These are phyloP conservation scores for Plasmodium reichenowi DNA, from an alignment of 169 alveolate species.

Conservation along the genomic window DNA sequence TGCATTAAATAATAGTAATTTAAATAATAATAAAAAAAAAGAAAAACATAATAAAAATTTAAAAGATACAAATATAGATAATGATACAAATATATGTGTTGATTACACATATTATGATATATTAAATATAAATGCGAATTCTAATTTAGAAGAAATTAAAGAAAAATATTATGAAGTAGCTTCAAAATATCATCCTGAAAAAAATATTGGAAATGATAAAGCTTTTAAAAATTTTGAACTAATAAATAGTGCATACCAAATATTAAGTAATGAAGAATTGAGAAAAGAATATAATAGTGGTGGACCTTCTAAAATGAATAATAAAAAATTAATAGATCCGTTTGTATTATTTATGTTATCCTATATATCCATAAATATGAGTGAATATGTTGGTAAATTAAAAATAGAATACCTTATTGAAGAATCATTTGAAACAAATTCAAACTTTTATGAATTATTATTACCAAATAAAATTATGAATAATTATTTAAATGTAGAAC, in stretches of 20 bases:
- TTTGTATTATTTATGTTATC: conserved; percentile 81
- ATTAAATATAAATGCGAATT: conserved; percentile 79
- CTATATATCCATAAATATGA: conserved; percentile 80
- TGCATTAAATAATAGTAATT: not conserved
- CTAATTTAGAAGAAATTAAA: conserved; percentile 91
- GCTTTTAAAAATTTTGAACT: conserved; percentile 81
- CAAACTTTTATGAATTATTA: conserved; percentile 36
- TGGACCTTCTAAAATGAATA: conserved; percentile 74
- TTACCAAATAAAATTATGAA: conserved; percentile 5
- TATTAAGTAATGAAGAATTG: conserved; percentile 77
- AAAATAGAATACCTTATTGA: conserved; percentile 72
- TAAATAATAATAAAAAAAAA: not conserved
- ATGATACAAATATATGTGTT: conserved; percentile 20
- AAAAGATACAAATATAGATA: not conserved
- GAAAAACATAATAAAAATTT: not conserved
- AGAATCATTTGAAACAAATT: conserved; percentile 6
- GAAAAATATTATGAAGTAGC: conserved; percentile 94
- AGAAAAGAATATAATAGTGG: conserved; percentile 77
- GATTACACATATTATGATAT: conserved; percentile 81
- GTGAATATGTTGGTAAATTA: conserved; percentile 82
- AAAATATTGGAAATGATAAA: conserved; percentile 83
- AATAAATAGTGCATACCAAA: conserved; percentile 84
- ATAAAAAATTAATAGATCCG: conserved; percentile 75
- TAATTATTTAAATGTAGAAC: conserved; percentile 75
- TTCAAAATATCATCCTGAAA: conserved; percentile 95